Evolutionary conservation across 768 basidiomycete genomes (phyloP).

Genomic region (Paxillus involutus): DNA sequence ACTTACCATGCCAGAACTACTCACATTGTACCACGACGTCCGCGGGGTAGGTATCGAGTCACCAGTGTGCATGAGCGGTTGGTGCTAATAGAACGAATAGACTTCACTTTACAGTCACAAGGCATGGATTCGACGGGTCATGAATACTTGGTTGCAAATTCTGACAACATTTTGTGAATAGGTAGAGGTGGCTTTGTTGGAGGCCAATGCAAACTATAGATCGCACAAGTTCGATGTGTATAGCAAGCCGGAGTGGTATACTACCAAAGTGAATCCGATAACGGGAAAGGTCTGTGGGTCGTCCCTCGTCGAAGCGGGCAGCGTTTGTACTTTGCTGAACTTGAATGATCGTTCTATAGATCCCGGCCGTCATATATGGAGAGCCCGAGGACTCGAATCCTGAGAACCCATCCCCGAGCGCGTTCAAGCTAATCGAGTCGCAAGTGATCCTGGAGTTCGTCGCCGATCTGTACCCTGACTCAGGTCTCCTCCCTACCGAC

Average conservation of each 20-base stretch:
- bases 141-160: neutral
- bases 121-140: neutral
- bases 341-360: constrained; percentile 29
- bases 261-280: constrained; percentile 57
- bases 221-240: constrained; percentile 54
- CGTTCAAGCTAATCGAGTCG: constrained; percentile 63
- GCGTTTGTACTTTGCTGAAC: neutral
- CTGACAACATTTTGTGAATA: constrained; percentile 16
- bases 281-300: constrained; percentile 46
- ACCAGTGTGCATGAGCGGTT: neutral
- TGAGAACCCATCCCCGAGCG: constrained; percentile 55
- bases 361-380: constrained; percentile 60
- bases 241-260: constrained; percentile 71
- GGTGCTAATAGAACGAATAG: neutral
- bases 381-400: constrained; percentile 52
- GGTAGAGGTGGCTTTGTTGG: constrained; percentile 59
- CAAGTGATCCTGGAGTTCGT: constrained; percentile 64
- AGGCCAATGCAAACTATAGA: constrained; percentile 48
- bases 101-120: neutral
- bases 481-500: constrained; percentile 50
- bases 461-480: constrained; percentile 53
- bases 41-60: neutral
- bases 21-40: neutral
- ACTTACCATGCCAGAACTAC: neutral
- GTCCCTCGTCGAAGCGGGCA: neutral